Evolutionary conservation across 2,329 filamentous ascomycete genomes (phyloP), one percentile per base, ranked within the genome.

Genomic region (Curvularia sp.): DNA sequence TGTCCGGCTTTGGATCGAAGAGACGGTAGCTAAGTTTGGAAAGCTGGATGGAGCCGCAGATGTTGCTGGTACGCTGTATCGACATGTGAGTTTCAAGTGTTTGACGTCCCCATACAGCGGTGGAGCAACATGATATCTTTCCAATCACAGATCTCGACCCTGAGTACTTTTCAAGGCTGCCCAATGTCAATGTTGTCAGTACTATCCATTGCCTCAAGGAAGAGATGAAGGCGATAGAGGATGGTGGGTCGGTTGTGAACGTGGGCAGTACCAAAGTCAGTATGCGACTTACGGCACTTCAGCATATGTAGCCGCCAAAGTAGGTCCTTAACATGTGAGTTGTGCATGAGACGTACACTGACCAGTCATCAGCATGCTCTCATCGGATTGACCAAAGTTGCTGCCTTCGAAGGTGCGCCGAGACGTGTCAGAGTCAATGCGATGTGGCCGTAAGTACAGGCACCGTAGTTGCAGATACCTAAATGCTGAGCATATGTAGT

Each of bases 271-370:
- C 58, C 10, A 50, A 34, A 58, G 54, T 21, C 55, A 36, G 18
- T 50, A 38, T 38, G 54, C 32, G 80, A 82, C 36, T 82, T 83
- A 51, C 83, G 84, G 18, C 63, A 65, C 63, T 34, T 74, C 69
- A 28, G 73, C 74, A 7, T 78, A 78, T 53, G 53, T 64, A 5
- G 72, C 75, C 2, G 71, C 63, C 13, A 79, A 79, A 8, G 12
- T 39, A 18, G 5, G n/a, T 18, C n/a, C 19, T 19, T 18, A 1
- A 8, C 6, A 19, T 19, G 19, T 39, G 36, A 5, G 7, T 39
- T 5, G n/a, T n/a, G n/a, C n/a, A n/a, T 39, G 2, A 39, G 34
- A 39, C n/a, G 28, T 3, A 3, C 5, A 19, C 5, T 19, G 5
- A 19, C 15, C 9, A 8, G 5, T 4, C 19, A 39, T 8, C 36